These are phyloP conservation scores for Biscutella auriculata DNA, from an alignment of 441 rosid genomes.

Conservation along the genomic window DNA sequence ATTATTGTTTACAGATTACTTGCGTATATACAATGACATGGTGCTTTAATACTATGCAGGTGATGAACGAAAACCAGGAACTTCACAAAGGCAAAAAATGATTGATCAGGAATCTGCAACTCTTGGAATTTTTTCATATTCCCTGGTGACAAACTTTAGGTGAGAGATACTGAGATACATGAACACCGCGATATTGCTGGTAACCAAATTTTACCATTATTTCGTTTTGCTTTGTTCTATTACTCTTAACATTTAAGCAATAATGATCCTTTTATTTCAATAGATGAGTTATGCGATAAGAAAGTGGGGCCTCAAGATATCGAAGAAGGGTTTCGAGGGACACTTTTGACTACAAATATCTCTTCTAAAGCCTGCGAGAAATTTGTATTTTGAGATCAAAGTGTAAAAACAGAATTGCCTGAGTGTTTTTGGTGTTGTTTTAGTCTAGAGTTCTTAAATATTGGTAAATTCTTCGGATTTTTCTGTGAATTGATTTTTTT, in stretches of 20 bases:
- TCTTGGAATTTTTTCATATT: constrained; percentile 91
- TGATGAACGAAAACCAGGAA: constrained; percentile 90
- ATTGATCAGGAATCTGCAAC: constrained; percentile 86
- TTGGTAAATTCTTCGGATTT: too few species aligned
- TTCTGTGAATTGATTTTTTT: too few species aligned
- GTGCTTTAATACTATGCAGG: constrained; percentile 32
- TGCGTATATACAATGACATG: not conserved
- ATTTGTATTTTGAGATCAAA: constrained; percentile 2
- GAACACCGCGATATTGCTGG: constrained; percentile 98
- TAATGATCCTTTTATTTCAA: constrained; percentile 12
- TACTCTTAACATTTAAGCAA: too few species aligned
- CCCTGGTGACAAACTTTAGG: constrained; percentile 95
- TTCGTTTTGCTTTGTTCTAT: too few species aligned
- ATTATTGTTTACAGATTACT: too few species aligned
- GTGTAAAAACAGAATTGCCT: constrained; percentile 1
- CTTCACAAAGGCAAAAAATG: constrained; percentile 69
- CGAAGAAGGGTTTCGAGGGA: constrained; percentile 89
- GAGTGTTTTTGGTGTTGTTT: too few species aligned
- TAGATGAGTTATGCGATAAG: constrained; percentile 81
- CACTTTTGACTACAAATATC: constrained; percentile 59
- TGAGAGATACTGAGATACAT: constrained; percentile 86
- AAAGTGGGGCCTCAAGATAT: constrained; percentile 43
- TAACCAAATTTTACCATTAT: constrained; percentile 20
- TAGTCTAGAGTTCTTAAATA: too few species aligned
- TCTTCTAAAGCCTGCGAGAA: constrained; percentile 52